Base-by-base conservation (phyloP, 2,329 filamentous ascomycete species). In the Colletotrichum sp. region DNA sequence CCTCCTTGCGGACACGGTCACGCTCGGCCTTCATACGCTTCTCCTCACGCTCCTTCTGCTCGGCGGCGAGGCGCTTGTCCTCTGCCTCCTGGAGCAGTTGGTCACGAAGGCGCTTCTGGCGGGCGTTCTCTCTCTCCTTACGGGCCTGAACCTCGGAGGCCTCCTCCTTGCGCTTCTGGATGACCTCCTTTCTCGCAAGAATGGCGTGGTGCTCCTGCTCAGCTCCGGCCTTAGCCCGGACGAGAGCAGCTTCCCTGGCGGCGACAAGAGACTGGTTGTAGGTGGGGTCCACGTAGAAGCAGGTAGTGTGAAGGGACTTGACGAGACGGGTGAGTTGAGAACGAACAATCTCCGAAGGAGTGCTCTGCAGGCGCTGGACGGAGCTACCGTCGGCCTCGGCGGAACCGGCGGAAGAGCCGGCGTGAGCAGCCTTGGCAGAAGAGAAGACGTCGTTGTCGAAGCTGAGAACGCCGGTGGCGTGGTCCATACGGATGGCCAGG, bases 371-470 rank as follows among this genome's bases (percentile, higher is more conserved):
- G 81, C 96, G 95, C 88, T 99, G 97, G 49, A 99, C 95, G 67
- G 95, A 94, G 81, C 94, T 93, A 71, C 91, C 90, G 83, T 98
- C 96, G 78, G 89, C 92, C 87, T 99, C 97, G 63, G 96, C 95
- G 71, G 96, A 98, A 77, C 96, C 96, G 77, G 95, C 93, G 73
- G 90, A 92, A 79, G 95, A 96, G 78, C 96, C 96, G 78, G 95
- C 90, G 86, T 98, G 95, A 77, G 95, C 91, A 79, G 96, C 95
- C 90, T 98, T 99, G 82, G 96, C 93, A 18, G 97, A 98, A 44
- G 97, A 98, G 90, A 99, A 99, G 79, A 99, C 96, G 85, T 99
- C 97, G 71, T 95, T 98, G 85, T 99, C 97, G 81, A 99, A 99
- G 85, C 96, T 98, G 77, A 99, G 92, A 66, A 98, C 95, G 77